Base-by-base conservation (phyloP, 2,329 filamentous ascomycete genomes). In the Beauveria pseudobassiana region DNA sequence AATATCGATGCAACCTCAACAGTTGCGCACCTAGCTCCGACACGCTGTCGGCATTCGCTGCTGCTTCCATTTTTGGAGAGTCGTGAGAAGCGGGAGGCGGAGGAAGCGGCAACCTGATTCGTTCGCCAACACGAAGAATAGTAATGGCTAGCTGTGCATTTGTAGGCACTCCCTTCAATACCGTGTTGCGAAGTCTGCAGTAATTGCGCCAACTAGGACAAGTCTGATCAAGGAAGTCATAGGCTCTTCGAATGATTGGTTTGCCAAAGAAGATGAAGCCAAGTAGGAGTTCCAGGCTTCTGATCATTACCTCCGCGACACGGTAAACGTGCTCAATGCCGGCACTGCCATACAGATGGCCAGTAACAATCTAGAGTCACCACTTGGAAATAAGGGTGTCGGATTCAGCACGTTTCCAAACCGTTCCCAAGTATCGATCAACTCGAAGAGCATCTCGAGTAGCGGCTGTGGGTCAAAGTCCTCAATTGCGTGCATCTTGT, bases 81-180 rank as follows among this genome's bases (percentile, higher is more conserved):
- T 79, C 67, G 22, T 70, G 68, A 3, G 73, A 71, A 0, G 68
- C 65, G 0, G 79, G 79, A 0, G 81, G 80, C 0, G 83, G 86
- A 0, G 90, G 90, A 0, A 95, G 74, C 0, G 91, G 91, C 1
- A 89, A 87, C 65, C 89, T 89, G 74, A 93, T 93, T 12, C 84
- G 84, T 73, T 96, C 91, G 49, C 90, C 90, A 40, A 93, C 85
- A 7, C 91, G 88, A 12, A 96, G 83, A 1, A 96, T 80, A 0
- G 91, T 95, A 34, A 96, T 77, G 0, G 90, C 87, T n/a, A 96
- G 82, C 69, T 96, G 91, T 3, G 90, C 90, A 70, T 96, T 93
- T 1, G 90, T 96, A 0, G 91, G 91, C 0, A 93, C 87, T 3
- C 90, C 90, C 70, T 89, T 90, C 59, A 96, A 83, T 1, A 95